Evolutionary conservation across 306 rosid genomes (phyloP).

Genomic region (Ziziphus jujuba): DNA sequence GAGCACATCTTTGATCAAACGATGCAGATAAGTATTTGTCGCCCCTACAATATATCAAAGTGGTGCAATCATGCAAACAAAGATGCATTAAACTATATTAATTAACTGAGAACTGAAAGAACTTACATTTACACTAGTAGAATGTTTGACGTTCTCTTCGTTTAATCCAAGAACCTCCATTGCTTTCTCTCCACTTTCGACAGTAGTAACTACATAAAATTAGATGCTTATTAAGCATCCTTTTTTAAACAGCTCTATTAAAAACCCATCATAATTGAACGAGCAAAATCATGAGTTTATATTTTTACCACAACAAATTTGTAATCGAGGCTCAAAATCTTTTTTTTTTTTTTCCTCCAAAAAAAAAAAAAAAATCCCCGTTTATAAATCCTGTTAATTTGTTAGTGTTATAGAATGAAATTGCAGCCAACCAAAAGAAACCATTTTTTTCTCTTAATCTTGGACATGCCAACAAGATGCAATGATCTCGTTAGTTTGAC

Average conservation of each 20-base stretch:
- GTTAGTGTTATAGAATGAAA: neutral
- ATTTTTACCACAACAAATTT: too few relatives aligned
- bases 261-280: neutral
- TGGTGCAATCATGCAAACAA: neutral
- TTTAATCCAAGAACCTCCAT: constrained; percentile 14
- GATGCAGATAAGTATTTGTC: too few relatives aligned
- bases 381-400: neutral
- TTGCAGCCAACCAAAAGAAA: neutral
- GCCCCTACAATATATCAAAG: too few relatives aligned
- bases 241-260: constrained; percentile 3
- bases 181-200: constrained; percentile 10
- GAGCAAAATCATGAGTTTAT: neutral
- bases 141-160: constrained; percentile 2
- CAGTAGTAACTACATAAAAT: constrained; percentile 16
- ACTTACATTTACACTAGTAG: constrained; percentile 5
- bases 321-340: neutral
- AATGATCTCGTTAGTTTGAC: too few relatives aligned
- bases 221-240: neutral
- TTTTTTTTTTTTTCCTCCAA: too few relatives aligned
- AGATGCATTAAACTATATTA: too few relatives aligned
- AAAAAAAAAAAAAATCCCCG: neutral
- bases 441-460: too few relatives aligned
- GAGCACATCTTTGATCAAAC: too few relatives aligned
- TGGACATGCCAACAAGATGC: neutral
- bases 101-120: too few relatives aligned